Conservation (phyloP, 306 rosid genomes). For the Dryas drummondii region DNA sequence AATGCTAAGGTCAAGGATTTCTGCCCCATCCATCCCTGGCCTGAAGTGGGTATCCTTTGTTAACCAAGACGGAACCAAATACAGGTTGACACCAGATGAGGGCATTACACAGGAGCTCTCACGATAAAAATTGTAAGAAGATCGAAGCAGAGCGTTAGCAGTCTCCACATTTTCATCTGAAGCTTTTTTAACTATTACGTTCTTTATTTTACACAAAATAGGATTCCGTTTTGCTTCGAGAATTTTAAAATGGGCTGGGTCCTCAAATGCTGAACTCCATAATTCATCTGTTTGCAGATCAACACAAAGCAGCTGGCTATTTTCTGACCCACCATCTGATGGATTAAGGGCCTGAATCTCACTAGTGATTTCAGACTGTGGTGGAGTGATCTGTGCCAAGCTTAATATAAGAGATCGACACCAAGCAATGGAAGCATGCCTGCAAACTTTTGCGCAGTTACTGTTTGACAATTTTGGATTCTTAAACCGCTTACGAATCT, state of each 20-base stretch:
- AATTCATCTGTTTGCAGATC: constrained; percentile 76
- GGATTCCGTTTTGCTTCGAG: constrained; percentile 67
- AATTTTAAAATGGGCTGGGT: constrained; percentile 47
- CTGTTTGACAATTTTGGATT: constrained; percentile 75
- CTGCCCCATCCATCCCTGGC: constrained; percentile 59
- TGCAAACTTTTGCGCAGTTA: constrained; percentile 77
- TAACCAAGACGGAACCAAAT: constrained; percentile 57
- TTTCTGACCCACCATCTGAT: constrained; percentile 53
- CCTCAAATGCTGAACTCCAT: constrained; percentile 84
- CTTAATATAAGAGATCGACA: constrained; percentile 77
- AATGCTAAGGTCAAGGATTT: constrained; percentile 85
- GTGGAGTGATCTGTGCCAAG: constrained; percentile 74
- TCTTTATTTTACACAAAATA: constrained; percentile 56
- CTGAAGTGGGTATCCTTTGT: constrained; percentile 52
- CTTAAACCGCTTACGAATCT: constrained; percentile 91
- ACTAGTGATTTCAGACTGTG: constrained; percentile 37
- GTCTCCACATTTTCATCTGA: constrained; percentile 74
- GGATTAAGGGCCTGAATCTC: constrained; percentile 50
- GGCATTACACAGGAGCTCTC: constrained; percentile 84
- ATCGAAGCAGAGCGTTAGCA: constrained; percentile 74
- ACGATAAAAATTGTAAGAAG: constrained; percentile 81
- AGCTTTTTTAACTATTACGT: constrained; percentile 49
- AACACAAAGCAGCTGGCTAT: constrained; percentile 63
- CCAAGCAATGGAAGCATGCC: constrained; percentile 94
- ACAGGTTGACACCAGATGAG: constrained; percentile 70